Evolutionary conservation across 208 protist species (phyloP).

Genomic region (Hexamita inflata): DNA sequence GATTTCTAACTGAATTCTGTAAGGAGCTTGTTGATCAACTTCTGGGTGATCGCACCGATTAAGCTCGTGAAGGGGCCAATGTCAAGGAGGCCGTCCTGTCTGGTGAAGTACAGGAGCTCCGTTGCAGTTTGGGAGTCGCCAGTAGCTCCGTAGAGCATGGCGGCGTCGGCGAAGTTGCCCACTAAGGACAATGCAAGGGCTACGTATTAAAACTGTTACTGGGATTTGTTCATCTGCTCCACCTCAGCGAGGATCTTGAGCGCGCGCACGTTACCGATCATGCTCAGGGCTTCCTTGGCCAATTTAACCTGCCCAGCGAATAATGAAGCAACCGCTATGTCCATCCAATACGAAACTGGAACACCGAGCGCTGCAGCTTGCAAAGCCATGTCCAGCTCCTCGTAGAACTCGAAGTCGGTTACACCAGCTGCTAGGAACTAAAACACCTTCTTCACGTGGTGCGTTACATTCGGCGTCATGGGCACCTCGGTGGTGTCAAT

Average conservation of each 20-base stretch:
- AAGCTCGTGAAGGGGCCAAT: not conserved
- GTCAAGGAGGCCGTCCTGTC: not conserved
- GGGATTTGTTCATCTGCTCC: too few relatives aligned
- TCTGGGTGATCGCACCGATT: not conserved
- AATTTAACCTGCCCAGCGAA: not conserved
- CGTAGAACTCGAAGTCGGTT: not conserved
- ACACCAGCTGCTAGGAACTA: not conserved
- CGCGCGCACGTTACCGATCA: not conserved
- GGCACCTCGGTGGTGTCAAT: not conserved
- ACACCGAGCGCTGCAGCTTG: not conserved
- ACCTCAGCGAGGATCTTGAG: conserved; percentile 5
- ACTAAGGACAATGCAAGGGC: not conserved
- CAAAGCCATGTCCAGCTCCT: not conserved
- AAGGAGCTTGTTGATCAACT: not conserved
- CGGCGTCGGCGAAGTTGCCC: not conserved
- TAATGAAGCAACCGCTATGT: not conserved
- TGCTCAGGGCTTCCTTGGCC: not conserved
- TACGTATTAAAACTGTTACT: not conserved
- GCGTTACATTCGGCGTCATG: not conserved
- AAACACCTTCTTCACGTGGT: not conserved
- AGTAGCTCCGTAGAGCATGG: conserved; percentile 4
- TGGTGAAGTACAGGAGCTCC: not conserved
- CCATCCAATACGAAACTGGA: not conserved
- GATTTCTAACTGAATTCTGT: not conserved
- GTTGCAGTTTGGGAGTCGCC: not conserved